Percentiles rank a stretch among this genome's conserved stretches.
Conservation (phyloP, 1,284 basidiomycete genomes). For the Ustilago tritici region DNA sequence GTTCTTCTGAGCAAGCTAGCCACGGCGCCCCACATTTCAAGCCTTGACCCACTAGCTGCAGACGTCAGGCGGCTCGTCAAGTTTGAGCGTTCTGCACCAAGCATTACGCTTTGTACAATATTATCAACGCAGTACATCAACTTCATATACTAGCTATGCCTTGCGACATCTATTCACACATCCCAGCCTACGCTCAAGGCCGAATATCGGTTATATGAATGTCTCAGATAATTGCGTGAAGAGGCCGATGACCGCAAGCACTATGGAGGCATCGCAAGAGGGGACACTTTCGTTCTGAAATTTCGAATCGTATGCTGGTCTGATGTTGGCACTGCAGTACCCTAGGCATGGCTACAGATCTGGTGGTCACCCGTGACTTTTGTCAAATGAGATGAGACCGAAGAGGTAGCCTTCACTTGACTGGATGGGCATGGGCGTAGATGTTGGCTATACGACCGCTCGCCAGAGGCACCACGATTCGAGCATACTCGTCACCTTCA, state of each 20-base stretch:
- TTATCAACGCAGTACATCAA: neutral
- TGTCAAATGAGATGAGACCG: neutral
- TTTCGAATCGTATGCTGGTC: too few relatives aligned
- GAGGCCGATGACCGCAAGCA: too few relatives aligned
- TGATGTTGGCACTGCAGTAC: too few relatives aligned
- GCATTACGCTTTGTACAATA: constrained; percentile 8
- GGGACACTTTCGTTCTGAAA: too few relatives aligned
- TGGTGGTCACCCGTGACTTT: neutral
- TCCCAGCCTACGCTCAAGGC: too few relatives aligned
- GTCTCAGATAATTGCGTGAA: too few relatives aligned
- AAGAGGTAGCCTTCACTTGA: neutral
- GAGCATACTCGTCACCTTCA: constrained; percentile 1
- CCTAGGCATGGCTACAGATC: neutral
- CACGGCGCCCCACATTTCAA: neutral
- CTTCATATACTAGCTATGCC: too few relatives aligned
- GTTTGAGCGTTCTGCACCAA: neutral
- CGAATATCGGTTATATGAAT: too few relatives aligned
- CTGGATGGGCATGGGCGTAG: neutral
- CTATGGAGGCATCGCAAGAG: too few relatives aligned
- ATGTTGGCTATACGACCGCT: neutral
- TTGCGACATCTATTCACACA: too few relatives aligned
- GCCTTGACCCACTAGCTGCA: neutral
- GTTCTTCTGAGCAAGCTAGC: constrained; percentile 73
- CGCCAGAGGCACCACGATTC: neutral
- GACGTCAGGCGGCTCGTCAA: neutral